Evolutionary conservation across 495 filamentous ascomycete genomes (phyloP).

Genomic region (Schizothecium vesticola): DNA sequence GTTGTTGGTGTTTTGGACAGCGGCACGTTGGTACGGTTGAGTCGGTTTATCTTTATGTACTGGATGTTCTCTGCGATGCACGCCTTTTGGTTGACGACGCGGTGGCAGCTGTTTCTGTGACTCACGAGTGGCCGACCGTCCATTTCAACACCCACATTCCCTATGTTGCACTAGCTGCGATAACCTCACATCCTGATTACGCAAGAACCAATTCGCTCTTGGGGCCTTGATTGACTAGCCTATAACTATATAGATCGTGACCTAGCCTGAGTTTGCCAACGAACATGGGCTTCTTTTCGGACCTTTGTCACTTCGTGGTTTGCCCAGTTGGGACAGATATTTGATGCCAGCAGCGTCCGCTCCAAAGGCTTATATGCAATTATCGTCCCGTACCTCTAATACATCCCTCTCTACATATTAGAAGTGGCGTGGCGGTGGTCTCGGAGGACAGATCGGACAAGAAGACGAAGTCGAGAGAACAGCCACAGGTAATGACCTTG

Average conservation of each 20-base stretch:
- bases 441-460: no score
- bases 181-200: neutral
- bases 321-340: neutral
- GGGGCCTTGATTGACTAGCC: neutral
- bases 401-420: neutral
- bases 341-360: neutral
- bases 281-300: neutral
- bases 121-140: neutral
- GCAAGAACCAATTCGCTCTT: neutral
- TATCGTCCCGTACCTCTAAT: no score
- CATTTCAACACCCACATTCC: neutral
- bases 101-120: neutral
- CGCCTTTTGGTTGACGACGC: conserved; percentile 1
- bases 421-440: no score
- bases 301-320: neutral
- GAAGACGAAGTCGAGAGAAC: neutral
- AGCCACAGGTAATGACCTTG: neutral
- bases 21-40: neutral
- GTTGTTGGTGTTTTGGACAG: no score
- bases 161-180: neutral
- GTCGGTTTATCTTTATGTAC: neutral
- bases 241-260: neutral
- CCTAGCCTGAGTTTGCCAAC: neutral
- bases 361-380: neutral
- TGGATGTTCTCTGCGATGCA: neutral